phyloP scores from a whole-genome alignment of 2,329 filamentous ascomycete species.

The Botryosphaeria dothidea region DNA sequence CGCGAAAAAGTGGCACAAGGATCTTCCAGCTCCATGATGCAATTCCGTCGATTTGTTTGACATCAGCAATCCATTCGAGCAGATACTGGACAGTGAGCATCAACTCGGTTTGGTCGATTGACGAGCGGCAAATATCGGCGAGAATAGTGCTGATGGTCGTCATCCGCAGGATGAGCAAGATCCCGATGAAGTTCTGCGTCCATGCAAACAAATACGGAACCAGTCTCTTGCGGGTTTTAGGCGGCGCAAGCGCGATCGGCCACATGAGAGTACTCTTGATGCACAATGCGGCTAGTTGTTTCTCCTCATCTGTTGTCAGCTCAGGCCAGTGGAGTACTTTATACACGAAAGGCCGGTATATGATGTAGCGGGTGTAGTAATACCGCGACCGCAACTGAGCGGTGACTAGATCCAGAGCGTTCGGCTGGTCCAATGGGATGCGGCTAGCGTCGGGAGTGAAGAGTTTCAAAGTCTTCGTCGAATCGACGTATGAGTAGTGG shows the following conservation, averaged over 20 bases:
- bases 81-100: slow-evolving; percentile 56
- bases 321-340: slow-evolving; percentile 50
- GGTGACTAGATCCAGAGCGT: slow-evolving; percentile 4
- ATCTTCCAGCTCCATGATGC: slow-evolving; percentile 57
- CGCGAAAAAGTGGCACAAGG: slow-evolving; percentile 15
- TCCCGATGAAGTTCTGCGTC: slow-evolving; percentile 62
- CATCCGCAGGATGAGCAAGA: slow-evolving; percentile 59
- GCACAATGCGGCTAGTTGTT: slow-evolving; percentile 57
- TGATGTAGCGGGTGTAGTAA: slow-evolving; percentile 24
- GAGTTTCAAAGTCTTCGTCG: neutral
- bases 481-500: slow-evolving; percentile 7
- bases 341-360: slow-evolving; percentile 25
- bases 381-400: slow-evolving; percentile 26
- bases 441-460: neutral
- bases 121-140: slow-evolving; percentile 49
- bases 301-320: slow-evolving; percentile 55
- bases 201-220: slow-evolving; percentile 62
- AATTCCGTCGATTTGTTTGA: slow-evolving; percentile 56
- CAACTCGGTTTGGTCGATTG: slow-evolving; percentile 50
- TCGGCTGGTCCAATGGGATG: neutral
- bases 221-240: slow-evolving; percentile 59
- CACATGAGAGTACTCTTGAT: slow-evolving; percentile 60
- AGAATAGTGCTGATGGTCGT: slow-evolving; percentile 55
- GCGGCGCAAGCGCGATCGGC: slow-evolving; percentile 61
- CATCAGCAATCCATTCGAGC: slow-evolving; percentile 61